Evolutionary conservation across 1,139 yeast species (phyloP).

Genomic region (Saccharomyces pastorianus): DNA sequence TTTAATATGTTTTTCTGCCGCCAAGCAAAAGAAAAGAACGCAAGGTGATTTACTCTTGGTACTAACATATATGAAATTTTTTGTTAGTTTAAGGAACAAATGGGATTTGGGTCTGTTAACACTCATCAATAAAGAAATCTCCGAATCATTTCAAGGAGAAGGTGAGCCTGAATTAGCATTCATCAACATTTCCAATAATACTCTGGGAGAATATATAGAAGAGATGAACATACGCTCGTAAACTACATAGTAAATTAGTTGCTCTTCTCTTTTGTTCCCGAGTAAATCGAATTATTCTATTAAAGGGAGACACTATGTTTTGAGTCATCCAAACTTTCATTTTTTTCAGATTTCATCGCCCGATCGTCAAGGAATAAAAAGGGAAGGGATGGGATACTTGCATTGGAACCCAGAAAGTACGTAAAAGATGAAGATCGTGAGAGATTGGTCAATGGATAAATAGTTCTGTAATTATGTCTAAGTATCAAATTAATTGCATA

Average conservation of each 20-base stretch:
- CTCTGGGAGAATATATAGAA: slow-evolving; percentile 10
- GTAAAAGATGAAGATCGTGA: background rate
- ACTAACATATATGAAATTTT: slow-evolving; percentile 24
- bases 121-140: slow-evolving; percentile 14
- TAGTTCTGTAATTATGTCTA: background rate
- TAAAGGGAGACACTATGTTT: background rate
- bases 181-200: slow-evolving; percentile 22
- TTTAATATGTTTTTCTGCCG: slow-evolving; percentile 14
- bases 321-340: background rate
- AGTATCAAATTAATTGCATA: background rate
- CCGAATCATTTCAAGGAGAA: slow-evolving; percentile 7
- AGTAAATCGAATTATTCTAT: background rate
- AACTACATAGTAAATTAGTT: background rate
- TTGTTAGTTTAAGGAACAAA: slow-evolving; percentile 19
- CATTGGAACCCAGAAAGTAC: too few relatives aligned
- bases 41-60: slow-evolving; percentile 15
- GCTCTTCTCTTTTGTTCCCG: background rate
- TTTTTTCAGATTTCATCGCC: background rate
- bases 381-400: background rate
- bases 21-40: slow-evolving; percentile 3
- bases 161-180: slow-evolving; percentile 23
- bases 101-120: slow-evolving; percentile 23
- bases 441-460: background rate
- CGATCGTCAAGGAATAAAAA: background rate
- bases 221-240: background rate